These are phyloP conservation scores for Trichosanthes cucumerina DNA, from an alignment of 306 rosid species.

Conservation along the genomic window DNA sequence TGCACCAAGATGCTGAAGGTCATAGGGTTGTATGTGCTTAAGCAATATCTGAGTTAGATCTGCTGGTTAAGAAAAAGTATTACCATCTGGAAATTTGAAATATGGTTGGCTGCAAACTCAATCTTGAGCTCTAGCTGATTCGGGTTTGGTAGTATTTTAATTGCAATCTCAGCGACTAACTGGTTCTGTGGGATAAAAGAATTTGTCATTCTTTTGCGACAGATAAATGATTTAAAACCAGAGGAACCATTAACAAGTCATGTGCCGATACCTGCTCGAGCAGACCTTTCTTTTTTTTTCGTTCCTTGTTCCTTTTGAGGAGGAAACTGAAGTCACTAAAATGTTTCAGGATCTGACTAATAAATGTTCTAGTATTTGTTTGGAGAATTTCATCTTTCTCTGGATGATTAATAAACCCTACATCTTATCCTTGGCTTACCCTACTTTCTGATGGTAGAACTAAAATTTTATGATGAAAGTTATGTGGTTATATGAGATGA, in stretches of 20 bases:
- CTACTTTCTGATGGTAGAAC: neutral
- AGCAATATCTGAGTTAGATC: constrained; percentile 24
- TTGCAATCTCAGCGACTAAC: neutral
- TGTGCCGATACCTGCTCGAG: neutral
- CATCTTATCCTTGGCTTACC: neutral
- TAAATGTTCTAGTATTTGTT: neutral
- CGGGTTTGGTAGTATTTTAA: constrained; percentile 4
- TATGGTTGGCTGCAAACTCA: neutral
- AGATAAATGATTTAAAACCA: neutral
- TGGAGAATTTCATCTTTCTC: constrained; percentile 17
- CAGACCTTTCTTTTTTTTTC: neutral
- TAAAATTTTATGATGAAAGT: neutral
- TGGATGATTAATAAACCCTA: neutral
- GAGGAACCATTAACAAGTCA: neutral
- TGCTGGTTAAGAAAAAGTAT: constrained; percentile 11
- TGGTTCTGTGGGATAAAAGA: constrained; percentile 5
- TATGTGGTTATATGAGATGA: neutral
- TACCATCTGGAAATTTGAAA: neutral
- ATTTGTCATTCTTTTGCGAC: neutral
- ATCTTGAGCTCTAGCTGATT: neutral
- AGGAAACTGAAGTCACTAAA: constrained; percentile 1
- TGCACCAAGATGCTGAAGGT: constrained; percentile 35
- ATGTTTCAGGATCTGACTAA: neutral
- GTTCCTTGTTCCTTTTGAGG: neutral
- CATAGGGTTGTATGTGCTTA: constrained; percentile 27